phyloP scores from a whole-genome alignment of 106 monocot species.

The Apostasia shenzhenica region DNA sequence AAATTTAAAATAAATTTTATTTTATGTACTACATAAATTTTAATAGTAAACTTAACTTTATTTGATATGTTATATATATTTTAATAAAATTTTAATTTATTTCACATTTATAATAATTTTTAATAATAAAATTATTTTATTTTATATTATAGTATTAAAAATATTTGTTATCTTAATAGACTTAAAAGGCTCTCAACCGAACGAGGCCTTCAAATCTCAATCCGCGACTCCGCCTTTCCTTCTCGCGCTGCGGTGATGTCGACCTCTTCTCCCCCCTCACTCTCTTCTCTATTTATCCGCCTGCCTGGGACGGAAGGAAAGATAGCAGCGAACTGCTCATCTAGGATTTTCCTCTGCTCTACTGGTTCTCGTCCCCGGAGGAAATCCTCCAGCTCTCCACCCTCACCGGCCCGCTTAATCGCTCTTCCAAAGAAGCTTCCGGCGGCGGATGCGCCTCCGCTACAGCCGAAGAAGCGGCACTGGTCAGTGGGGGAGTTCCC shows the following conservation, averaged over 20 bases:
- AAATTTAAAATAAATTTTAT: too few relatives aligned
- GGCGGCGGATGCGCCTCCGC: background rate
- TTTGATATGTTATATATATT: too few relatives aligned
- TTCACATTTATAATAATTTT: too few relatives aligned
- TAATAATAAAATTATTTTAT: too few relatives aligned
- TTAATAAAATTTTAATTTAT: too few relatives aligned
- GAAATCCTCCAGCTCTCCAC: background rate
- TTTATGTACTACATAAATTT: too few relatives aligned
- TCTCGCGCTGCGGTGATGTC: slow-evolving; percentile 8
- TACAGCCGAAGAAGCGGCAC: slow-evolving; percentile 49
- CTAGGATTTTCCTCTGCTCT: slow-evolving; percentile 8
- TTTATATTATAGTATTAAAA: too few relatives aligned
- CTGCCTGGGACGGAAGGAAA: background rate
- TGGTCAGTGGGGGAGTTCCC: slow-evolving; percentile 93
- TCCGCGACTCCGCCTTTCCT: too few relatives aligned
- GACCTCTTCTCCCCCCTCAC: slow-evolving; percentile 9
- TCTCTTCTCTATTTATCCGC: background rate
- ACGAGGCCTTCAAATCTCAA: too few relatives aligned
- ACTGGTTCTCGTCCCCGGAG: slow-evolving; percentile 4
- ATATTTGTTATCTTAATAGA: too few relatives aligned
- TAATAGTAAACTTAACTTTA: too few relatives aligned
- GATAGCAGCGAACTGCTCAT: background rate
- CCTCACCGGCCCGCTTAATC: background rate
- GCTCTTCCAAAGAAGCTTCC: background rate
- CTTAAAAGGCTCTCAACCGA: too few relatives aligned